Conservation (phyloP, 805 yeast species). For the Saturnispora besseyi region DNA sequence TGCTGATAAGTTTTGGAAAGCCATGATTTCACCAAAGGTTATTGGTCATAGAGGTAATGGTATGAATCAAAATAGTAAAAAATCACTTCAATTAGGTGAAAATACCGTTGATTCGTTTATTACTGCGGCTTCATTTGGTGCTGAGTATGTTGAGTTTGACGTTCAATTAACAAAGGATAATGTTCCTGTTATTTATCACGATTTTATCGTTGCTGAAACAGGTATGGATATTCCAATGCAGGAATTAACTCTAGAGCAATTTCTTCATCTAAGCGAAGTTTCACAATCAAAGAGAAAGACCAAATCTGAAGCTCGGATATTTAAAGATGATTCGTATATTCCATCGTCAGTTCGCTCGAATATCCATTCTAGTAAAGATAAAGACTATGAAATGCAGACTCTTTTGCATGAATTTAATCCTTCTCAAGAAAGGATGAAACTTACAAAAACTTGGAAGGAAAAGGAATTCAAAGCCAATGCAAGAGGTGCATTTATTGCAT, state of each 20-base stretch:
- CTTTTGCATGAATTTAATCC: constrained; percentile 29
- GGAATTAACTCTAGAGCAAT: constrained; percentile 80
- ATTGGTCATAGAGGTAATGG: constrained; percentile 97
- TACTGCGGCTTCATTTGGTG: constrained; percentile 94
- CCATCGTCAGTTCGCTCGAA: constrained; percentile 18
- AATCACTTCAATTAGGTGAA: constrained; percentile 86
- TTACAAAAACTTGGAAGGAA: constrained; percentile 80
- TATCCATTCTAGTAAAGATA: neutral
- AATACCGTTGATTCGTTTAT: constrained; percentile 91
- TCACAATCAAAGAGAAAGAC: constrained; percentile 10
- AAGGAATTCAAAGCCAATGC: constrained; percentile 89
- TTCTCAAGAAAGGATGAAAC: constrained; percentile 58
- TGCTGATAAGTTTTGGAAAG: constrained; percentile 85
- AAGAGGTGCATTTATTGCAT: constrained; percentile 82
- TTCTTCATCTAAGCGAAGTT: constrained; percentile 44
- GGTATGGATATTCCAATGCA: constrained; percentile 98
- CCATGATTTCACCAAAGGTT: constrained; percentile 77
- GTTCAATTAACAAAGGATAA: constrained; percentile 89
- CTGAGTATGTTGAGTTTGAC: constrained; percentile 93
- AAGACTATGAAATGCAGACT: neutral
- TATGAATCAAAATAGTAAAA: constrained; percentile 62
- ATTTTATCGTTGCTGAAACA: constrained; percentile 86
- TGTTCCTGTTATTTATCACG: constrained; percentile 91
- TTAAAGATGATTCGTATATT: constrained; percentile 26
- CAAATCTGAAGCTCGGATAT: constrained; percentile 11